Evolutionary conservation across 1,139 yeast species (phyloP).

Genomic region (Casaregolazyma lundiana): DNA sequence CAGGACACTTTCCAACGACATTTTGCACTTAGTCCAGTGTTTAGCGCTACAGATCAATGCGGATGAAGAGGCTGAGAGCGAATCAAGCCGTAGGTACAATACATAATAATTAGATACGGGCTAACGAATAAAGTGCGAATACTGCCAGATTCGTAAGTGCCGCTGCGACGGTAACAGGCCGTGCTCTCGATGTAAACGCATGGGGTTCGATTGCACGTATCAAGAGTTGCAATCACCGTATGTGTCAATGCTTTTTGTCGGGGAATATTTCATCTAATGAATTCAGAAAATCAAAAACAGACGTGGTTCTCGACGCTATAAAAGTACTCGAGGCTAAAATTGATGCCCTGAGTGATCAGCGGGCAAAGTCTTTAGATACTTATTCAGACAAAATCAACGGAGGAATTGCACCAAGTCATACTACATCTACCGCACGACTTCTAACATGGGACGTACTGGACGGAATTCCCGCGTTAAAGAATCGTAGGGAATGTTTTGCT

Average conservation of each 20-base stretch:
- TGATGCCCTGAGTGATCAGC: conserved; percentile 6
- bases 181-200: conserved; percentile 12
- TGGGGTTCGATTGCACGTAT: conserved; percentile 12
- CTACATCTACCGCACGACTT: conserved; percentile 15
- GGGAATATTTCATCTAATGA: not conserved
- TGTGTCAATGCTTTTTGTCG: not conserved
- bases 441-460: conserved; percentile 11
- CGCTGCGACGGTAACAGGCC: conserved; percentile 16
- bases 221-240: conserved; percentile 12
- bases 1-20: too few relatives aligned
- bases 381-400: conserved; percentile 9
- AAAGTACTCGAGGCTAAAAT: conserved; percentile 11
- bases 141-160: conserved; percentile 13
- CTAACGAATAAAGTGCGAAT: conserved; percentile 11
- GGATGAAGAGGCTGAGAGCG: conserved; percentile 5
- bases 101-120: not conserved
- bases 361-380: not conserved
- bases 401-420: conserved; percentile 13
- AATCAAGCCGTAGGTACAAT: conserved; percentile 2
- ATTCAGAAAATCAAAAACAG: conserved; percentile 16
- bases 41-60: not conserved
- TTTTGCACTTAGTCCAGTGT: too few relatives aligned
- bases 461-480: conserved; percentile 12
- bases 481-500: conserved; percentile 10
- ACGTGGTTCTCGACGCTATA: conserved; percentile 13